A percentile compares a stretch with the other conserved stretches of the same genome.
Conservation (phyloP, 768 basidiomycete species). For the Kwoniella pini region DNA sequence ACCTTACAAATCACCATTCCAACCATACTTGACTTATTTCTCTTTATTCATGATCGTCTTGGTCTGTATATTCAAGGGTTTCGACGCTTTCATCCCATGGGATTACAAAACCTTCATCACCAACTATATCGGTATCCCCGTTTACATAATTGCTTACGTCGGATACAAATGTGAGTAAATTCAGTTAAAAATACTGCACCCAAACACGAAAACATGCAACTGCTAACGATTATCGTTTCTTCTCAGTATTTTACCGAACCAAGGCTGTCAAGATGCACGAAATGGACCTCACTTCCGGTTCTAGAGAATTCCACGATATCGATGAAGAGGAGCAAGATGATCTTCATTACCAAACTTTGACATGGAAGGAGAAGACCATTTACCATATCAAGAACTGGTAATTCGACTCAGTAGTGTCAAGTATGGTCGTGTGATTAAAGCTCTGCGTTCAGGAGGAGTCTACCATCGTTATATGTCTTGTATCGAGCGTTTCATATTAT, state of each 20-base stretch:
- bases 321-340: constrained; percentile 34
- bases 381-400: constrained; percentile 51
- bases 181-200: too few species aligned
- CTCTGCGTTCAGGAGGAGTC: too few species aligned
- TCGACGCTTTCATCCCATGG: constrained; percentile 61
- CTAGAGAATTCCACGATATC: constrained; percentile 47
- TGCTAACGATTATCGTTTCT: background rate
- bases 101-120: constrained; percentile 56
- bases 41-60: constrained; percentile 63
- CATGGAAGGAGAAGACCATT: constrained; percentile 39
- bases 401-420: background rate
- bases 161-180: constrained; percentile 56
- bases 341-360: constrained; percentile 26
- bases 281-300: constrained; percentile 46
- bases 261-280: constrained; percentile 31
- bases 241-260: constrained; percentile 38
- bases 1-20: constrained; percentile 53
- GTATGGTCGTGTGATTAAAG: too few species aligned
- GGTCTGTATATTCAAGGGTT: constrained; percentile 63
- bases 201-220: too few species aligned
- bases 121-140: constrained; percentile 58
- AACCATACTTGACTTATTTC: constrained; percentile 70
- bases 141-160: constrained; percentile 60
- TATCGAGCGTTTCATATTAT: too few species aligned
- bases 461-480: too few species aligned